Conservation (phyloP, 192 early-diverging fungal species). For the Diversispora eburnea region DNA sequence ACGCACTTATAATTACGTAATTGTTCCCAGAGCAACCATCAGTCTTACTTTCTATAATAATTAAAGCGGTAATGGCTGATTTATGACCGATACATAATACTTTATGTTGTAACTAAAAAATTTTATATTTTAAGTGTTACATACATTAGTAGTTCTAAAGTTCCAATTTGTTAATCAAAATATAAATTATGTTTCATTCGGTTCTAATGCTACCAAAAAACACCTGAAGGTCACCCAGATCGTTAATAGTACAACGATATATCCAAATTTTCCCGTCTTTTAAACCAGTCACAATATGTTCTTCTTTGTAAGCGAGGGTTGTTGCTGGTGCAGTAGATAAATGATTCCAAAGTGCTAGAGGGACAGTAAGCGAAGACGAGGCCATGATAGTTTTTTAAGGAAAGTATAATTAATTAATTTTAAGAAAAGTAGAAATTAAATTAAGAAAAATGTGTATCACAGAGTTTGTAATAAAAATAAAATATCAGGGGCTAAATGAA, state of each 20-base stretch:
- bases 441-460: too few relatives aligned
- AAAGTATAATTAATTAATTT: too few relatives aligned
- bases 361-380: constrained; percentile 47
- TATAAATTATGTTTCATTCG: not conserved
- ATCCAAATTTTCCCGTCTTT: constrained; percentile 57
- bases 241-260: constrained; percentile 26
- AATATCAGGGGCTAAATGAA: too few relatives aligned
- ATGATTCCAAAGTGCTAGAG: constrained; percentile 47
- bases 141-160: not conserved
- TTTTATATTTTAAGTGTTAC: not conserved
- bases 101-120: constrained; percentile 39
- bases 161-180: not conserved
- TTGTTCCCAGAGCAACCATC: constrained; percentile 41
- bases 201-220: not conserved
- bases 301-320: constrained; percentile 35
- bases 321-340: constrained; percentile 38
- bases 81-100: constrained; percentile 50
- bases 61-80: constrained; percentile 44
- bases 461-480: too few relatives aligned
- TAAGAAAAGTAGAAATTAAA: too few relatives aligned
- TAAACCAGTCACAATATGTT: constrained; percentile 47
- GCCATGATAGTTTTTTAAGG: constrained; percentile 31
- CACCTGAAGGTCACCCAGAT: constrained; percentile 8
- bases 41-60: constrained; percentile 38
- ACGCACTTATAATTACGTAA: constrained; percentile 52